Conservation (phyloP, 129 eudicot species). For the Glebionis coronaria region DNA sequence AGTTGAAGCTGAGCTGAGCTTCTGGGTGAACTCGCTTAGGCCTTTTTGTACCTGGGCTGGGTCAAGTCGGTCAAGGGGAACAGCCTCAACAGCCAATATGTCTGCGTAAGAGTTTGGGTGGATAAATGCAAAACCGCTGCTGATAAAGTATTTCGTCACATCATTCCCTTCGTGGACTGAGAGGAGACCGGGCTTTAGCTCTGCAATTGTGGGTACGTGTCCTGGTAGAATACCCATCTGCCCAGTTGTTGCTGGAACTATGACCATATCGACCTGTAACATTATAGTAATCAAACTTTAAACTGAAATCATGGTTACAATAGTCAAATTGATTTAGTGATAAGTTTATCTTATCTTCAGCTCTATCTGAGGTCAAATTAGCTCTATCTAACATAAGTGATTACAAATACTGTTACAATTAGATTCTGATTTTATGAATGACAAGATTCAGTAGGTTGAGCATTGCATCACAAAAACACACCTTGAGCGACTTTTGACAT, state of each 20-base stretch:
- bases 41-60: constrained; percentile 60
- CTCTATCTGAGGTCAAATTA: no score
- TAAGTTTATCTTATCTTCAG: no score
- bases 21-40: constrained; percentile 71
- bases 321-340: neutral
- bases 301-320: neutral
- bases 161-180: constrained; percentile 69
- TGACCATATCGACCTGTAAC: constrained; percentile 81
- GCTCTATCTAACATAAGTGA: no score
- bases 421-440: no score
- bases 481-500: no score
- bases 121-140: constrained; percentile 74
- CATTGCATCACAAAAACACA: no score
- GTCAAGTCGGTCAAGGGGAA: constrained; percentile 63
- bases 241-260: constrained; percentile 73
- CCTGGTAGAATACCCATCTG: constrained; percentile 91
- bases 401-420: no score
- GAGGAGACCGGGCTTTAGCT: constrained; percentile 71
- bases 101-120: constrained; percentile 74
- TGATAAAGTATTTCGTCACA: constrained; percentile 61
- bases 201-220: constrained; percentile 74
- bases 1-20: constrained; percentile 74
- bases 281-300: neutral
- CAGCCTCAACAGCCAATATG: constrained; percentile 74
- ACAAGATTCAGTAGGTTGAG: no score